A percentile compares a stretch with the other conserved stretches of the same genome.
phyloP scores from a whole-genome alignment of 2,329 filamentous ascomycete species.

The Beauveria bassiana region DNA sequence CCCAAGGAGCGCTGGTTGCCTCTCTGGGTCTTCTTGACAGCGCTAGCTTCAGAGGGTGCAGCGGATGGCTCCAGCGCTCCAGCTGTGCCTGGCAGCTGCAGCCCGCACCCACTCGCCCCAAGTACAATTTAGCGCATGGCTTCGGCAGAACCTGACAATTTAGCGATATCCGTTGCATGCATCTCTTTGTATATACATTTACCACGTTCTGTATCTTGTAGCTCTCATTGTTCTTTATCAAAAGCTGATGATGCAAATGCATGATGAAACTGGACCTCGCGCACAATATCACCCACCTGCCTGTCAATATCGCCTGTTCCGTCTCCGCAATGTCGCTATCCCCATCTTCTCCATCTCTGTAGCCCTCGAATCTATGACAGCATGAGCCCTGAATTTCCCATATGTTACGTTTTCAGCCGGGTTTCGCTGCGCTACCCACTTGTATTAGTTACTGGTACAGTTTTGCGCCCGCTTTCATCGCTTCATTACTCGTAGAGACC shows the following conservation, averaged over 20 bases:
- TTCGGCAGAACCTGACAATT: not conserved
- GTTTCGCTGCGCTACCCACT: too few species aligned
- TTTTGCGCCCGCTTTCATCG: not conserved
- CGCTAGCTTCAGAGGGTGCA: not conserved
- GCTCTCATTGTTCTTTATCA: not conserved
- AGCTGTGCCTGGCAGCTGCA: slow-evolving; percentile 1
- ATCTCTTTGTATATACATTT: too few species aligned
- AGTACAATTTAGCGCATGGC: not conserved
- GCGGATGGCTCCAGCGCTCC: not conserved
- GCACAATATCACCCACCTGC: not conserved
- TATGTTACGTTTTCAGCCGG: not conserved
- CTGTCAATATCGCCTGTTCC: not conserved
- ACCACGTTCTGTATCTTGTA: too few species aligned
- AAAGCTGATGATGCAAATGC: not conserved
- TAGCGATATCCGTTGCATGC: not conserved
- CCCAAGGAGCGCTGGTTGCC: not conserved
- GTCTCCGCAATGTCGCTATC: not conserved
- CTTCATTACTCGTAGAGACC: slow-evolving; percentile 8
- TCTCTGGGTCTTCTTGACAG: not conserved
- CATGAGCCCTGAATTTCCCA: not conserved
- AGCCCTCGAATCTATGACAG: not conserved
- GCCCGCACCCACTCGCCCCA: not conserved
- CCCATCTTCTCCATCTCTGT: not conserved
- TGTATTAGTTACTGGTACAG: too few species aligned
- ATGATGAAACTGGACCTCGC: not conserved